These are phyloP conservation scores for sunflower (Helianthus annuus) DNA, from an alignment of 129 eudicot species.

Conservation along the genomic window HanXRQr2.0-SUNRISE NC_035444.2:154653409-154653908, in stretches of 20 bases:
- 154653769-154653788: too few species aligned
- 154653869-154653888: neutral
- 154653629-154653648: neutral
- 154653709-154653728: neutral
- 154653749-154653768: too few species aligned
- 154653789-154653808: neutral
- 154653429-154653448: conserved; percentile 97
- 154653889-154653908: neutral
- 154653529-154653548: conserved; percentile 59
- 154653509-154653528: conserved; percentile 94
- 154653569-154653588: conserved; percentile 14
- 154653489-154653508: conserved; percentile 94
- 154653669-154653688: neutral
- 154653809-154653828: neutral
- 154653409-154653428: conserved; percentile 75
- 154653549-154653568: conserved; percentile 32
- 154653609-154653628: conserved; percentile 7
- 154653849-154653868: neutral
- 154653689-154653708: neutral
- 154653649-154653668: neutral
- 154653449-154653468: conserved; percentile 98
- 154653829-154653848: neutral
- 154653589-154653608: neutral
- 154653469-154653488: conserved; percentile 85
- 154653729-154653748: neutral